Percentiles rank a stretch among this genome's conserved stretches.
phyloP scores from a whole-genome alignment of 768 basidiomycete genomes.

The Leccinellum luteum region DNA sequence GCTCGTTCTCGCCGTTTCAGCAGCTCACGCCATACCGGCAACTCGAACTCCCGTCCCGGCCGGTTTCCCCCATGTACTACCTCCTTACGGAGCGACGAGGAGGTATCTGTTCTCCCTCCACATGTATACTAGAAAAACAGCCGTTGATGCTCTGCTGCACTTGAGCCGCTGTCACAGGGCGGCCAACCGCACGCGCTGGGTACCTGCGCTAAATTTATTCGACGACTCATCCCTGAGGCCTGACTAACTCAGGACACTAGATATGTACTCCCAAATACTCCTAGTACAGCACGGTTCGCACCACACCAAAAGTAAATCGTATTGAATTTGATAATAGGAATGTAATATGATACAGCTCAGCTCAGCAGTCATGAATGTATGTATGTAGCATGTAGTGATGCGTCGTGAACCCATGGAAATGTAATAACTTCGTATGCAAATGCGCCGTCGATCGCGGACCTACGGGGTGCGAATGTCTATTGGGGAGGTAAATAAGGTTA shows the following conservation, averaged over 20 bases:
- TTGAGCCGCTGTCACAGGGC: neutral
- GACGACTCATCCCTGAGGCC: neutral
- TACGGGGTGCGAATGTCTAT: conserved; percentile 5
- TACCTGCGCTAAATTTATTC: neutral
- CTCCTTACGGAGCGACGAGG: too few species aligned
- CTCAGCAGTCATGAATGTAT: neutral
- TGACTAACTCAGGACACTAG: too few species aligned
- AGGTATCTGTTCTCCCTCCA: too few species aligned
- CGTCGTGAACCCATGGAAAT: neutral
- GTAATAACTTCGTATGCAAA: neutral
- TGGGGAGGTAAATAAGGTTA: conserved; percentile 16
- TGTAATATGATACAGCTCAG: neutral
- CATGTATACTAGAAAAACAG: too few species aligned
- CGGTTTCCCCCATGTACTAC: too few species aligned
- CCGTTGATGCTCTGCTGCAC: neutral
- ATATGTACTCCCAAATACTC: too few species aligned
- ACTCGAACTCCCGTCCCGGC: too few species aligned
- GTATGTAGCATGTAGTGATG: neutral
- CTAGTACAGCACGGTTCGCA: too few species aligned
- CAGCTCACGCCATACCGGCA: too few species aligned
- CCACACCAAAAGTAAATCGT: neutral
- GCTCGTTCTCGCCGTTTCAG: too few species aligned
- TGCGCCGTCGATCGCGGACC: neutral
- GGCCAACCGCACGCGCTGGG: too few species aligned
- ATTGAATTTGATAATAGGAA: neutral